A percentile compares a stretch with the other conserved stretches of the same genome.
phyloP scores from a whole-genome alignment of 768 basidiomycete species.

The Russula abietina region DNA sequence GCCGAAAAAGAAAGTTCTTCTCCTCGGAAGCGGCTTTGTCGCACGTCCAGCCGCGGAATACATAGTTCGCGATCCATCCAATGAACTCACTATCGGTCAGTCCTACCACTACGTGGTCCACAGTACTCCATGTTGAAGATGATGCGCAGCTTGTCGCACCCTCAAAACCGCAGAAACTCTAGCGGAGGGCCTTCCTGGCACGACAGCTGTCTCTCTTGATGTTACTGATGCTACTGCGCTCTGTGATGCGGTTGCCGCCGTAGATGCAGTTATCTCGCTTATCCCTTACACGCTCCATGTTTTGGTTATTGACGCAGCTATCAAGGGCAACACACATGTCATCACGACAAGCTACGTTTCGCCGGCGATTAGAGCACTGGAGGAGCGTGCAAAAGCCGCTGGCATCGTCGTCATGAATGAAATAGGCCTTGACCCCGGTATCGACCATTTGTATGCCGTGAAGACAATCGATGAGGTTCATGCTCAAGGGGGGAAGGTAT shows the following conservation, averaged over 20 bases:
- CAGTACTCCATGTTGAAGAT: slow-evolving; percentile 1
- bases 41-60: slow-evolving; percentile 97
- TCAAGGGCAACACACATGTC: slow-evolving; percentile 82
- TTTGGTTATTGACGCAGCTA: slow-evolving; percentile 84
- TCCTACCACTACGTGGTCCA: slow-evolving; percentile 8
- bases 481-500: slow-evolving; percentile 86
- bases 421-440: slow-evolving; percentile 94
- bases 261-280: slow-evolving; percentile 92
- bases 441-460: slow-evolving; percentile 89
- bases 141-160: slow-evolving; percentile 72
- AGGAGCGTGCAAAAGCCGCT: slow-evolving; percentile 73
- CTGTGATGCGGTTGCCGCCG: slow-evolving; percentile 72
- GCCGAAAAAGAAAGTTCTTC: slow-evolving; percentile 66
- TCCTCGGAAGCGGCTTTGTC: slow-evolving; percentile 94
- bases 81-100: slow-evolving; percentile 80
- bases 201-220: slow-evolving; percentile 76
- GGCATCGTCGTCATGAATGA: slow-evolving; percentile 96
- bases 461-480: slow-evolving; percentile 95
- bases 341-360: slow-evolving; percentile 96
- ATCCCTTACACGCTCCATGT: slow-evolving; percentile 94
- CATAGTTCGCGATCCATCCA: slow-evolving; percentile 71
- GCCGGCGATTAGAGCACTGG: slow-evolving; percentile 82
- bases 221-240: slow-evolving; percentile 65
- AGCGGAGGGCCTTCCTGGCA: slow-evolving; percentile 57
- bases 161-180: slow-evolving; percentile 69